Evolutionary conservation across 1,284 basidiomycete species (phyloP), one percentile per base, ranked within the genome.

Genomic region (Rhodotorula mucilaginosa): DNA sequence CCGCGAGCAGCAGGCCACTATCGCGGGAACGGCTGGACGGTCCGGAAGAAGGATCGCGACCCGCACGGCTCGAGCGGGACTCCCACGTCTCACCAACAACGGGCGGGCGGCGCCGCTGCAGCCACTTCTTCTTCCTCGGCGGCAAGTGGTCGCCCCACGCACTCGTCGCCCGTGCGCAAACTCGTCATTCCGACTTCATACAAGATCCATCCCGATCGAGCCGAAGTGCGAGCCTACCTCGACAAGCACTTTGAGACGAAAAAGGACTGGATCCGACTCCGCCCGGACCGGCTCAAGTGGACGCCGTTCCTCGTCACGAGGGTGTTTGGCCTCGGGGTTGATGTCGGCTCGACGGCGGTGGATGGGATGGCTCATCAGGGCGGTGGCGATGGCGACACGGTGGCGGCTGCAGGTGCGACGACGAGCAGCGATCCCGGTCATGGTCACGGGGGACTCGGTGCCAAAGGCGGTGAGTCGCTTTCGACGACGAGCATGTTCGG

Each of bases 241-340:
- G 81, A 81, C 44, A 86, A 85, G 65, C 81, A 80, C 56, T 92
- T 91, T 87, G 88, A 91, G 75, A 82, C 83, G 29, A 68, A 62
- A 49, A 98, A 96, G 81, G 90, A 89, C 1, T 91, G 95, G 79
- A 79, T 95, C 71, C 86, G 83, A 77, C 85, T 99, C 64, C 88
- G 87, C 73, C 89, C 93, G 0, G 92, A 95, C 78, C 89, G 89
- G 80, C 85, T 99, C 72, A 93, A 93, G 79, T 99, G 97, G 91
- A 94, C 90, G 73, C 96, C 96, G 8, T 98, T 97, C 83, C 83
- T 97, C 56, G 82, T 94, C 52, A 84, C 89, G 12, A 83, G 88
- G 72, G 84, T 79, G 1, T 78, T 78, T 16, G 69, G 71, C 2
- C 52, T 73, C 29, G 59, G 39, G 1, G 64, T 59, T 5, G 63